Percentiles rank a stretch among this genome's conserved stretches.
phyloP scores from a whole-genome alignment of 2,329 filamentous ascomycete species.

The Fusarium sp. region DNA sequence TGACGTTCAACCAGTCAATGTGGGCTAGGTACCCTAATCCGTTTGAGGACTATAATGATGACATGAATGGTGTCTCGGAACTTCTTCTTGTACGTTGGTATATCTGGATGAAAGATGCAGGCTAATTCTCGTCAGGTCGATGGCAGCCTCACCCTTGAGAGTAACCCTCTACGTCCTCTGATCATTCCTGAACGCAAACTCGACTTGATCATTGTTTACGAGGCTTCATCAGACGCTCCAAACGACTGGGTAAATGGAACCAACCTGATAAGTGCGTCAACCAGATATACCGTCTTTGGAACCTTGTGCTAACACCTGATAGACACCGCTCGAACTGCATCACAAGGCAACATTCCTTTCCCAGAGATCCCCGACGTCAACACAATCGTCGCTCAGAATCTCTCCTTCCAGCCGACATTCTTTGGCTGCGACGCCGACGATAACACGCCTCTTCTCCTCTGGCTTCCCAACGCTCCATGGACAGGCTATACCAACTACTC shows the following conservation, averaged over 20 bases:
- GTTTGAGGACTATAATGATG: conserved; percentile 42
- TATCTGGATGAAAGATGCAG: fast-evolving
- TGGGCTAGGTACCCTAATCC: conserved; percentile 48
- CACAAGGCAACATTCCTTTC: conserved; percentile 42
- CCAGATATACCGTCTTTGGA: fast-evolving
- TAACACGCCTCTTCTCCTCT: conserved; percentile 41
- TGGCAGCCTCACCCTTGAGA: conserved; percentile 46
- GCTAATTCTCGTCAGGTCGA: conserved; percentile 37
- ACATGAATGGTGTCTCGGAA: conserved; percentile 40
- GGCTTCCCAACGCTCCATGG: conserved; percentile 46
- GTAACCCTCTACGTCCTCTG: conserved; percentile 42
- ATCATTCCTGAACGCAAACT: conserved; percentile 43
- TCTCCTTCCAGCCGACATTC: conserved; percentile 43
- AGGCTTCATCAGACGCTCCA: conserved; percentile 41
- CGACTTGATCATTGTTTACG: conserved; percentile 47
- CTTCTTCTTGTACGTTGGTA: conserved; percentile 37
- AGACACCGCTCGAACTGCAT: conserved; percentile 35
- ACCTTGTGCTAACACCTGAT: neutral
- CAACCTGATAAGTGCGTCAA: conserved; percentile 37
- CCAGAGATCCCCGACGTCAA: conserved; percentile 42
- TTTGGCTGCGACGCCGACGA: conserved; percentile 42
- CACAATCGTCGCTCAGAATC: conserved; percentile 41
- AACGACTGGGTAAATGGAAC: conserved; percentile 45
- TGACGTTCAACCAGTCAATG: conserved; percentile 45
- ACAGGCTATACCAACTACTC: conserved; percentile 43